These are phyloP conservation scores for Exidia glandulosa DNA, from an alignment of 768 basidiomycete genomes.

Conservation along the genomic window DNA sequence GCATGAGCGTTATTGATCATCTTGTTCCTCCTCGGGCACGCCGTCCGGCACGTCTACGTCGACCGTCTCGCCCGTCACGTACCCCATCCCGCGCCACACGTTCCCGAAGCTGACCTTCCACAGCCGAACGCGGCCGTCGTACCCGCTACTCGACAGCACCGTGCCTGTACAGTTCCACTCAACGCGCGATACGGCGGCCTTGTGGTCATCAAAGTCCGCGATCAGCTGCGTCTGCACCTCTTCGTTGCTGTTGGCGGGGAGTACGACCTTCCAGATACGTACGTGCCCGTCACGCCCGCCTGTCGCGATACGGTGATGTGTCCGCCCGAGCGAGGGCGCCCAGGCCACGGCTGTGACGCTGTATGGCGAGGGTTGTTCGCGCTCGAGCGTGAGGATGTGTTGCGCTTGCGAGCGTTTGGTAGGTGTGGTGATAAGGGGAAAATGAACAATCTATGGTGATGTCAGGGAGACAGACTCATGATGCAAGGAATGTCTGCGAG, in stretches of 20 bases:
- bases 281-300: conserved; percentile 82
- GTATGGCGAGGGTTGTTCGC: conserved; percentile 29
- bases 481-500: background rate
- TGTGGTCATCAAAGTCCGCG: conserved; percentile 82
- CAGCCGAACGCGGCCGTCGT: conserved; percentile 69
- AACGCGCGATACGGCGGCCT: conserved; percentile 69
- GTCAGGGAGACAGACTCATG: background rate
- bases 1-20: no score
- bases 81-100: conserved; percentile 77
- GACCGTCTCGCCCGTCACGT: conserved; percentile 56
- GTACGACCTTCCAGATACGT: conserved; percentile 78
- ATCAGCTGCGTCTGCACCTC: conserved; percentile 68
- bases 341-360: conserved; percentile 80
- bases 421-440: conserved; percentile 33
- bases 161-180: conserved; percentile 96
- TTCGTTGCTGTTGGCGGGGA: conserved; percentile 30
- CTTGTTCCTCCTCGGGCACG: background rate
- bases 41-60: background rate
- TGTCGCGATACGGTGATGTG: conserved; percentile 89
- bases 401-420: conserved; percentile 59
- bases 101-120: conserved; percentile 80
- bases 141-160: conserved; percentile 70
- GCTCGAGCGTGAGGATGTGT: conserved; percentile 37
- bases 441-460: background rate
- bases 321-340: conserved; percentile 90